Conservation (phyloP, 2,329 filamentous ascomycete genomes). For the Fusarium incarnatum region DNA sequence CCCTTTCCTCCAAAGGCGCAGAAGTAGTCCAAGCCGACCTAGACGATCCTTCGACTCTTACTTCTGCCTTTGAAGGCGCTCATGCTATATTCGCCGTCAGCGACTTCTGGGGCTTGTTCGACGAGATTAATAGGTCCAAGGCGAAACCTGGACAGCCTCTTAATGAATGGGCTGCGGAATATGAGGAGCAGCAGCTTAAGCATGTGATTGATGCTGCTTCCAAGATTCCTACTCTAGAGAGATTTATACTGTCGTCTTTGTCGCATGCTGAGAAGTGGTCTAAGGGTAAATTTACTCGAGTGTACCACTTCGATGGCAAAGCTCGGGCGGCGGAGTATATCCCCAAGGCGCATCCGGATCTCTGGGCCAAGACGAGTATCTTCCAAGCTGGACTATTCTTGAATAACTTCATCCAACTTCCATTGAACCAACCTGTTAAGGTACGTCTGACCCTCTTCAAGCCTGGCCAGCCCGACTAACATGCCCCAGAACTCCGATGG, state of each 20-base stretch:
- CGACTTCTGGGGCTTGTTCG: constrained; percentile 44
- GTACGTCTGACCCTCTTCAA: neutral
- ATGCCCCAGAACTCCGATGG: constrained; percentile 27
- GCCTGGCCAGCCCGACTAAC: neutral
- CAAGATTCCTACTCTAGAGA: constrained; percentile 48
- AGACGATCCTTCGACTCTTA: neutral
- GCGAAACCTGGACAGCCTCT: constrained; percentile 27
- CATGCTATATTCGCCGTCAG: constrained; percentile 47
- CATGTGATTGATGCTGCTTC: constrained; percentile 54
- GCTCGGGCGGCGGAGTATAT: constrained; percentile 50
- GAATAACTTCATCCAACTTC: constrained; percentile 14
- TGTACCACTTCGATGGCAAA: constrained; percentile 58
- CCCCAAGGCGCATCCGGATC: constrained; percentile 18
- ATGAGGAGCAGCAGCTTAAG: constrained; percentile 52
- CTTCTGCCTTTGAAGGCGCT: constrained; percentile 2
- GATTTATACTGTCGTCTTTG: constrained; percentile 55
- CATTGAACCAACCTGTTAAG: constrained; percentile 17
- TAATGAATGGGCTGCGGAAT: constrained; percentile 38
- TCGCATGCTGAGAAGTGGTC: constrained; percentile 52
- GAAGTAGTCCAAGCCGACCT: constrained; percentile 20
- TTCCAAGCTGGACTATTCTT: constrained; percentile 36
- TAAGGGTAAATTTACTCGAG: constrained; percentile 55
- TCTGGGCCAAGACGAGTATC: constrained; percentile 42
- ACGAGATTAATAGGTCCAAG: constrained; percentile 17
- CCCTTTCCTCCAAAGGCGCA: constrained; percentile 11